These are phyloP conservation scores for Aphanomyces euteiches DNA, from an alignment of 352 stramenopile species.

Conservation along the genomic window DNA sequence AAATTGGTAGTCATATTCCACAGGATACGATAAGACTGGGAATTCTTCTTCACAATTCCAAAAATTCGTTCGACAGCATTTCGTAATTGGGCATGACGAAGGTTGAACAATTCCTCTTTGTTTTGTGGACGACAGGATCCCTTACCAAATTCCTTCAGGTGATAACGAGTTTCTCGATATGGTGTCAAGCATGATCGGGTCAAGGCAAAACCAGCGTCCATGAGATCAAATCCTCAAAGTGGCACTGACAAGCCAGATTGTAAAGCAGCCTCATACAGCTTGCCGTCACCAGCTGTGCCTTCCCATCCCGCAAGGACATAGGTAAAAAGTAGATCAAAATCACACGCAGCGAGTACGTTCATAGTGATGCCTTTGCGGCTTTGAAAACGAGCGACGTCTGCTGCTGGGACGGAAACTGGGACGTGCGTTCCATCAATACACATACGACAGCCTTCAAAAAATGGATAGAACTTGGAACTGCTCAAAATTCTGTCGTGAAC, in stretches of 20 bases:
- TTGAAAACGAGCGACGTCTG: conserved; percentile 10
- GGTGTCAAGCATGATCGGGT: background rate
- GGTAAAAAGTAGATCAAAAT: conserved; percentile 25
- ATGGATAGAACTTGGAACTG: no score
- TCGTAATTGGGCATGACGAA: conserved; percentile 20
- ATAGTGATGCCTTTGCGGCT: conserved; percentile 27
- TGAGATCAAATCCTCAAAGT: background rate
- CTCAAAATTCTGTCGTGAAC: no score
- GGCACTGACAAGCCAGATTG: background rate
- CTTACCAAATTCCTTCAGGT: conserved; percentile 32
- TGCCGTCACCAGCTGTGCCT: conserved; percentile 22
- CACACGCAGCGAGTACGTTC: conserved; percentile 20
- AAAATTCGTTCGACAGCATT: conserved; percentile 29
- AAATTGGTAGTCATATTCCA: conserved; percentile 7
- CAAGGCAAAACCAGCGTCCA: conserved; percentile 5
- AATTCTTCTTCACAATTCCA: conserved; percentile 19
- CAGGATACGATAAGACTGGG: background rate
- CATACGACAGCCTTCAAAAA: no score
- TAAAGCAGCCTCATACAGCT: conserved; percentile 18
- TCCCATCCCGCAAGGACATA: conserved; percentile 26
- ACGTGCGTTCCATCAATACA: conserved; percentile 7
- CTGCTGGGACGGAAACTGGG: background rate
- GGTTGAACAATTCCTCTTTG: conserved; percentile 31
- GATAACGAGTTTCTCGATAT: conserved; percentile 23
- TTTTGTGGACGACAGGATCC: conserved; percentile 20